phyloP scores from a whole-genome alignment of 1,284 basidiomycete species.

The Cryptococcus sp. region DNA sequence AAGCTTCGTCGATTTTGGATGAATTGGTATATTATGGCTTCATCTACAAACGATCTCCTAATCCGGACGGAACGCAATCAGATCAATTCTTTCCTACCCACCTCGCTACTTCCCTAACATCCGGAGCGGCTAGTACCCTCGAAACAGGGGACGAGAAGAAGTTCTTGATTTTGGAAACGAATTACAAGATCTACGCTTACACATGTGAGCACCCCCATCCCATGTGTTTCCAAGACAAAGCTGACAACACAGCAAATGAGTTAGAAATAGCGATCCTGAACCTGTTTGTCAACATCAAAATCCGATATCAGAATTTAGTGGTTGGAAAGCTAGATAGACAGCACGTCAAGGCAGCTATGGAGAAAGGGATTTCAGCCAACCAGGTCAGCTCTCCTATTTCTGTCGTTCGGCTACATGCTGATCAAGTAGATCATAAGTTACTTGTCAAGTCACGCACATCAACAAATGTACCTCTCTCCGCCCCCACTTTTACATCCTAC shows the following conservation, averaged over 20 bases:
- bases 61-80: conserved; percentile 7
- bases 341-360: conserved; percentile 88
- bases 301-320: conserved; percentile 92
- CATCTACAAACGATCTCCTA: conserved; percentile 69
- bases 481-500: conserved; percentile 50
- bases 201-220: conserved; percentile 60
- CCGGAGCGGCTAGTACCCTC: conserved; percentile 50
- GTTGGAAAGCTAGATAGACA: conserved; percentile 92
- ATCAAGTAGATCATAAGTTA: conserved; percentile 82
- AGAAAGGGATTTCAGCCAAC: conserved; percentile 92
- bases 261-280: conserved; percentile 95
- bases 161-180: conserved; percentile 96
- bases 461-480: conserved; percentile 88
- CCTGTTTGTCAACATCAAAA: conserved; percentile 86
- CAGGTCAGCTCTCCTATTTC: conserved; percentile 61
- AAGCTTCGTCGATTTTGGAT: conserved; percentile 79
- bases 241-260: conserved; percentile 82
- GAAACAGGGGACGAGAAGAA: conserved; percentile 57
- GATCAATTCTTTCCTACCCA: conserved; percentile 92
- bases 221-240: no score
- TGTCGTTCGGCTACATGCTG: conserved; percentile 1
- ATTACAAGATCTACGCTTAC: conserved; percentile 97
- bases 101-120: conserved; percentile 83
- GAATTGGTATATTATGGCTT: conserved; percentile 94
- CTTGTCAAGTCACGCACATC: conserved; percentile 88